phyloP scores from a whole-genome alignment of 345 rosid species.

The Turritis glabra region DNA sequence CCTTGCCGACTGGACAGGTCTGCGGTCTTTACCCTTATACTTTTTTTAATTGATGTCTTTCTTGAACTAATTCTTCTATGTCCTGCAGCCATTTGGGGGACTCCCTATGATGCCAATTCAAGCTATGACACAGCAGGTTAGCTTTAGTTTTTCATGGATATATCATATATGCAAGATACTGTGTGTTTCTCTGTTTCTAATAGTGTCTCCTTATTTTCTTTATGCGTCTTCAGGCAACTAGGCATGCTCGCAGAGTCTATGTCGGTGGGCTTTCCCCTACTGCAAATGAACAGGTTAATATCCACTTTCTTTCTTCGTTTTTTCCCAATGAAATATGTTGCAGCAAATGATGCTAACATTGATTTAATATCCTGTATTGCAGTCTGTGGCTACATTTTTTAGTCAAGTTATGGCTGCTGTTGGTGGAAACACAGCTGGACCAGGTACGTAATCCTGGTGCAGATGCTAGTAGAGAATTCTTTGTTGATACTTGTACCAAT shows the following conservation, averaged over 20 bases:
- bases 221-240: conserved; percentile 64
- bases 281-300: conserved; percentile 86
- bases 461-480: not conserved
- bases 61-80: conserved; percentile 14
- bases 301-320: not conserved
- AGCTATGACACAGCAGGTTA: conserved; percentile 99
- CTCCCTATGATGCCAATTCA: conserved; percentile 89
- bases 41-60: not conserved
- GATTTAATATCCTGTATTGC: conserved; percentile 32
- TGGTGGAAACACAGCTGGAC: conserved; percentile 95
- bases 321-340: not conserved
- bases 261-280: conserved; percentile 94
- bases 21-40: not conserved
- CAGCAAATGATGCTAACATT: conserved; percentile 4
- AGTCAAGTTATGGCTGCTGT: conserved; percentile 96
- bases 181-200: conserved; percentile 18
- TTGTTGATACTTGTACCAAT: not conserved
- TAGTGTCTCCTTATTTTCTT: not conserved
- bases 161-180: conserved; percentile 1
- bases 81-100: conserved; percentile 65
- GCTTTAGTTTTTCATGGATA: not conserved
- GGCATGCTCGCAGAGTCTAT: conserved; percentile 97
- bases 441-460: conserved; percentile 35
- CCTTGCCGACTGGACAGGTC: conserved; percentile 66
- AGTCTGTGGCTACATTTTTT: conserved; percentile 89